phyloP scores from a whole-genome alignment of 169 alveolate genomes.

The Cyclospora cayetanensis region DNA sequence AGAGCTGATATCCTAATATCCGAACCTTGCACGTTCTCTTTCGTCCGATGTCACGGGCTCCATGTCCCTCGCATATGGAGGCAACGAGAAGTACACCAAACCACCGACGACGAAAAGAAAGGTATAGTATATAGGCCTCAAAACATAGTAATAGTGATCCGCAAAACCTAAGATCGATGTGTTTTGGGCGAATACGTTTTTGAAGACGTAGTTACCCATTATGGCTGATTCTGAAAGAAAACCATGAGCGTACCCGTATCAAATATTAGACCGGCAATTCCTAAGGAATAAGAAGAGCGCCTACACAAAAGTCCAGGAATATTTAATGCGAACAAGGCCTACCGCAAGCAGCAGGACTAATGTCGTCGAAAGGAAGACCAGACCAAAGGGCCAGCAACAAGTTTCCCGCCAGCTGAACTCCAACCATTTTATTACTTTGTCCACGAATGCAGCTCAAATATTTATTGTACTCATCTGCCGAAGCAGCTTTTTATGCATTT shows the following conservation, averaged over 20 bases:
- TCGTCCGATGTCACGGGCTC: slow-evolving; percentile 49
- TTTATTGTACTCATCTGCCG: too few species aligned
- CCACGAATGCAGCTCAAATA: not conserved
- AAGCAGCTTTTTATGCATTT: too few species aligned
- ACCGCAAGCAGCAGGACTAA: slow-evolving; percentile 67
- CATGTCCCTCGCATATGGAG: slow-evolving; percentile 14
- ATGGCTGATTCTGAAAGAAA: too few species aligned
- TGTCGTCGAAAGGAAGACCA: slow-evolving; percentile 10
- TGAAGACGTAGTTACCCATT: too few species aligned
- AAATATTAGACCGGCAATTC: slow-evolving; percentile 50
- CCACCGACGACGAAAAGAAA: not conserved
- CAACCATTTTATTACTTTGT: not conserved
- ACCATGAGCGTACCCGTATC: slow-evolving; percentile 10
- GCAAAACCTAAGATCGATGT: slow-evolving; percentile 8
- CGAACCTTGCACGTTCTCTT: slow-evolving; percentile 27
- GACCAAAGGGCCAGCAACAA: not conserved
- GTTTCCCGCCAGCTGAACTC: slow-evolving; percentile 25
- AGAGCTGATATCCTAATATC: not conserved
- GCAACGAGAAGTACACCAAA: slow-evolving; percentile 9
- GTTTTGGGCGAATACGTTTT: not conserved
- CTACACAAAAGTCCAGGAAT: too few species aligned
- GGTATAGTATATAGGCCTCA: slow-evolving; percentile 22
- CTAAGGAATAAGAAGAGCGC: not conserved
- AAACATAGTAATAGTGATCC: not conserved
- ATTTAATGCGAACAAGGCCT: not conserved